These are phyloP conservation scores for Dissophora ornata DNA, from an alignment of 192 early-diverging fungal genomes.

Conservation along the genomic window DNA sequence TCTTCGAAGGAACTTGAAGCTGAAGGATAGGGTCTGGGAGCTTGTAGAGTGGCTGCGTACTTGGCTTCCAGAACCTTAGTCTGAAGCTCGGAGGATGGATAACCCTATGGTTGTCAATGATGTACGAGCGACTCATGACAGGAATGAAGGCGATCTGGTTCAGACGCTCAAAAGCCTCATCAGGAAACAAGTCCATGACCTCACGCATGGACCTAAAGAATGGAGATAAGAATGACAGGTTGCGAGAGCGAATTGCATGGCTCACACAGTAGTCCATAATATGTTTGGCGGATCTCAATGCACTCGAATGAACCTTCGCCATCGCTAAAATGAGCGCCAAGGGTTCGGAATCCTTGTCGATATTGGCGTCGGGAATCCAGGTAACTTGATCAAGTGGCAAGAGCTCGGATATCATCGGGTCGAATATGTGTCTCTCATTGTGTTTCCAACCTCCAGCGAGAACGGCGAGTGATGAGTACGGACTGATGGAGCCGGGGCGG, in stretches of 20 bases:
- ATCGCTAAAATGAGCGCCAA: not conserved
- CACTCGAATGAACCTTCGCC: not conserved
- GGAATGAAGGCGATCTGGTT: slow-evolving; percentile 3
- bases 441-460: not conserved
- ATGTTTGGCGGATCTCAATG: not conserved
- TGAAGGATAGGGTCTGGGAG: not conserved
- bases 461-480: not conserved
- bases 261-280: slow-evolving; percentile 7
- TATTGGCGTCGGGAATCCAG: slow-evolving; percentile 9
- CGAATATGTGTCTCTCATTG: not conserved
- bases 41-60: not conserved
- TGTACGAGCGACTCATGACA: not conserved
- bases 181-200: slow-evolving; percentile 6
- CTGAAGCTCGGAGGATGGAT: not conserved
- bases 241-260: slow-evolving; percentile 1
- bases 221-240: slow-evolving; percentile 6
- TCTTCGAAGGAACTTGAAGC: not conserved
- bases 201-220: not conserved
- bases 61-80: slow-evolving; percentile 1
- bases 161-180: not conserved
- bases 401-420: not conserved
- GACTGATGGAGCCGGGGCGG: not conserved
- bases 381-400: not conserved
- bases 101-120: slow-evolving; percentile 10
- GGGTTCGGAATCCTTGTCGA: not conserved